These are phyloP conservation scores for Chimonanthus salicifolius DNA, from an alignment of 164 flowering plant genomes.

Conservation along the genomic window DNA sequence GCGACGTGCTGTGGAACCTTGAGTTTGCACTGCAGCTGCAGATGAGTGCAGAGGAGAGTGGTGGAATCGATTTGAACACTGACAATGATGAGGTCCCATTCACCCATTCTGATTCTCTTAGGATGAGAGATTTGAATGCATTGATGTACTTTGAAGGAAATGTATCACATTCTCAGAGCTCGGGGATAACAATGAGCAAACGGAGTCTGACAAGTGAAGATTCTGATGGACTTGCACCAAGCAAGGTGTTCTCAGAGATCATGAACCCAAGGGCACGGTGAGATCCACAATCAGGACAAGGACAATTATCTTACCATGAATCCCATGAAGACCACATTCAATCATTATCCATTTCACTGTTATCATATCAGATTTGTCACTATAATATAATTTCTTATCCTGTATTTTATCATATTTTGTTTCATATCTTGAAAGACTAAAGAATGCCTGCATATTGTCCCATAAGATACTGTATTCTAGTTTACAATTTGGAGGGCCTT, in stretches of 20 bases:
- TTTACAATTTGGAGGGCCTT: too few species aligned
- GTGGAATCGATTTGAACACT: neutral
- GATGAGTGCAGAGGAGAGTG: conserved; percentile 30
- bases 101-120: neutral
- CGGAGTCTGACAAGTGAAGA: conserved; percentile 78
- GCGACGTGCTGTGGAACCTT: conserved; percentile 28
- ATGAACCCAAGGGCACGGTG: conserved; percentile 88
- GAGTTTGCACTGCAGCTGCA: conserved; percentile 46
- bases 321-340: too few species aligned
- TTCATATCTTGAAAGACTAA: too few species aligned
- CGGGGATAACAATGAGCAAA: conserved; percentile 74
- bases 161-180: conserved; percentile 55
- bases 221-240: conserved; percentile 78
- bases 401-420: too few species aligned
- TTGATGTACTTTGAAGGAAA: conserved; percentile 1
- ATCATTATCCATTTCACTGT: too few species aligned
- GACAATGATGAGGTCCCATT: conserved; percentile 22
- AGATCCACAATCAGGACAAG: neutral
- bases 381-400: too few species aligned
- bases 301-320: too few species aligned
- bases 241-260: conserved; percentile 85
- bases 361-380: too few species aligned
- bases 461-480: too few species aligned
- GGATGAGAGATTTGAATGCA: conserved; percentile 1
- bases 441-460: too few species aligned